These are phyloP conservation scores for Nakaseomyces nivariensis DNA, from an alignment of 1,139 yeast genomes.

Conservation along the genomic window DNA sequence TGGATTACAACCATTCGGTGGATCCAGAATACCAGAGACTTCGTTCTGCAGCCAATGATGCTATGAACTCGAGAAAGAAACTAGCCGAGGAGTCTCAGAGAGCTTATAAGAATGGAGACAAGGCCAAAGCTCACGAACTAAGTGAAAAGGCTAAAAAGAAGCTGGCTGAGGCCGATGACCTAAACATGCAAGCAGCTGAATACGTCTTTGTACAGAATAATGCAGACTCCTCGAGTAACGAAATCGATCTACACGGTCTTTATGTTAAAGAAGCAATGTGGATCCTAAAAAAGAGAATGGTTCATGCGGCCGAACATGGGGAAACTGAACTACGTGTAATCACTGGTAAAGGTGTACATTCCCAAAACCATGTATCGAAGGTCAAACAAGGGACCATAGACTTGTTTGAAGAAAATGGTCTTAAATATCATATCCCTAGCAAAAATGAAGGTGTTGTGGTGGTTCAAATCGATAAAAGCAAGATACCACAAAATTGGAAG, in stretches of 20 bases:
- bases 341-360: conserved; percentile 92
- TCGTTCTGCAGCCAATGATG: conserved; percentile 59
- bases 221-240: conserved; percentile 71
- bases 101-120: conserved; percentile 70
- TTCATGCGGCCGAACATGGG: conserved; percentile 50
- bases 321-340: conserved; percentile 57
- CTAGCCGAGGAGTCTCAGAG: conserved; percentile 60
- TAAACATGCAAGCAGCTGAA: conserved; percentile 76
- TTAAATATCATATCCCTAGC: conserved; percentile 52
- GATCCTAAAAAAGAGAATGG: conserved; percentile 61
- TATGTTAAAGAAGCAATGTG: conserved; percentile 82
- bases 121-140: conserved; percentile 58
- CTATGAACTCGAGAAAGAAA: conserved; percentile 46
- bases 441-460: conserved; percentile 74
- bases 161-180: conserved; percentile 47
- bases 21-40: conserved; percentile 56
- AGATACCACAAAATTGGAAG: conserved; percentile 45
- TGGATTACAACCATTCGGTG: conserved; percentile 65
- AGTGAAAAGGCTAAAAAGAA: conserved; percentile 57
- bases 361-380: conserved; percentile 72
- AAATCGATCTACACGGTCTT: conserved; percentile 88
- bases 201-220: conserved; percentile 85
- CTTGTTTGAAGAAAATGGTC: conserved; percentile 54
- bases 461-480: conserved; percentile 48
- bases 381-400: conserved; percentile 82